Evolutionary conservation across 2,329 filamentous ascomycete species (phyloP), one percentile per base, ranked within the genome.

Genomic region (Fusarium vanettenii): DNA sequence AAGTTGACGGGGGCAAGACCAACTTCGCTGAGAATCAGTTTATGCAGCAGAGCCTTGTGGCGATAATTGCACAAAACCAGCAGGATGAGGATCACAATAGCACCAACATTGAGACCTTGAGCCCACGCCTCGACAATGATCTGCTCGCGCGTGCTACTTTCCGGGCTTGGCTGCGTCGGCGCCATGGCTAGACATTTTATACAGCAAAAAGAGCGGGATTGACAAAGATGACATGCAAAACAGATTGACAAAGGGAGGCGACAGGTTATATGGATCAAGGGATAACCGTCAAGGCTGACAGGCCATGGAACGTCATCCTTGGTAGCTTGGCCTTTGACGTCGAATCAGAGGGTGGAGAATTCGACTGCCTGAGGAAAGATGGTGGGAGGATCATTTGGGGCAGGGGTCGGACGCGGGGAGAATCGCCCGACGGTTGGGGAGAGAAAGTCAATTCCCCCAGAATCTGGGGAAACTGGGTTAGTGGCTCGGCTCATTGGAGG

Each of bases 61-160:
- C 71, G 57, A 35, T 73, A 73, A 35, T 73, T 73, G 39, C 71
- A 73, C 29, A 73, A 39, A 10, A 73, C 66, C 9, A 73, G 5
- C 2, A 73, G 10, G 2, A 73, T 43, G 7, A 73, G 66, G 2
- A 73, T 35, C 2, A 67, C 22, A 10, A 71, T 33, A 1, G 61
- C 70, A 6, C 71, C 71, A 5, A 73, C 27, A 13, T 73, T 73
- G 6, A 73, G 60, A 0, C 71, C 71, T 6, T 73, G 70, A 20
- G 66, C 70, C 71, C 71, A 73, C 13, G 71, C 66, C 41, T 73
- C 71, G n/a, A 73, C 33, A 2, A 73, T 64, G 10, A 60, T 57
- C 33, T 73, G 66, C 16, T 70, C 70, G 9, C 70, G 71, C 14
- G 66, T 73, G 6, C 37, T 71, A 18, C 45, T 29, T 22, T 70